Evolutionary conservation across 2,329 filamentous ascomycete genomes (phyloP).

Genomic region (Penicillium sp.): DNA sequence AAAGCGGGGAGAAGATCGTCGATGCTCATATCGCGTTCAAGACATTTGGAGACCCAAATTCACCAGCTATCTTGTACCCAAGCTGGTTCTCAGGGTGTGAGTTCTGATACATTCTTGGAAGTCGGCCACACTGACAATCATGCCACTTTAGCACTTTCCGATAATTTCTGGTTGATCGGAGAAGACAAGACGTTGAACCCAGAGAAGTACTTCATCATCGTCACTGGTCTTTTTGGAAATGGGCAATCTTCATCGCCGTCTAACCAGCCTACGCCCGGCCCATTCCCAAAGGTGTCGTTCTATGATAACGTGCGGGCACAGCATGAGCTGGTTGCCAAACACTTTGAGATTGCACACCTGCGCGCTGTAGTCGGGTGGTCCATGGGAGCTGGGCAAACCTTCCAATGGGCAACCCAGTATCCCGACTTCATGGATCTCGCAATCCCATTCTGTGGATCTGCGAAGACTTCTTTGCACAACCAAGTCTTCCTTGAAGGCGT

Average conservation of each 20-base stretch:
- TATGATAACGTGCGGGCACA: slow-evolving; percentile 72
- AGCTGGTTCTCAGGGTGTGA: slow-evolving; percentile 69
- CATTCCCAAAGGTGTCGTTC: slow-evolving; percentile 64
- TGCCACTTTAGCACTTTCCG: slow-evolving; percentile 54
- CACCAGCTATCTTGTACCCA: slow-evolving; percentile 72
- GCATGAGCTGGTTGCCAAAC: slow-evolving; percentile 64
- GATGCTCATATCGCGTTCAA: slow-evolving; percentile 74
- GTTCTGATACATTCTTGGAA: background rate
- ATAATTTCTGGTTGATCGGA: slow-evolving; percentile 75
- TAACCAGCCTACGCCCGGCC: slow-evolving; percentile 55
- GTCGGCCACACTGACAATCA: background rate
- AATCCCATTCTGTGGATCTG: slow-evolving; percentile 67
- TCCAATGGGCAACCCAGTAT: slow-evolving; percentile 64
- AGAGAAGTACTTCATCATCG: slow-evolving; percentile 66
- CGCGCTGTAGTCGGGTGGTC: slow-evolving; percentile 68
- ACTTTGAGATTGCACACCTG: slow-evolving; percentile 61
- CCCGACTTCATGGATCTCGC: slow-evolving; percentile 66
- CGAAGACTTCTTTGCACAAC: slow-evolving; percentile 66
- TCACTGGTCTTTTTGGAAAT: slow-evolving; percentile 69
- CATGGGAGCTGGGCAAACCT: slow-evolving; percentile 69
- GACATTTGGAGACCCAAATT: slow-evolving; percentile 65
- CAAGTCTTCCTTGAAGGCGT: slow-evolving; percentile 68
- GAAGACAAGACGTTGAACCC: slow-evolving; percentile 65
- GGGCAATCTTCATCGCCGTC: slow-evolving; percentile 68
- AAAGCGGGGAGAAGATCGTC: slow-evolving; percentile 62